Conservation (phyloP, 1,284 basidiomycete species). For the Fomitopsis schrenkii region DNA sequence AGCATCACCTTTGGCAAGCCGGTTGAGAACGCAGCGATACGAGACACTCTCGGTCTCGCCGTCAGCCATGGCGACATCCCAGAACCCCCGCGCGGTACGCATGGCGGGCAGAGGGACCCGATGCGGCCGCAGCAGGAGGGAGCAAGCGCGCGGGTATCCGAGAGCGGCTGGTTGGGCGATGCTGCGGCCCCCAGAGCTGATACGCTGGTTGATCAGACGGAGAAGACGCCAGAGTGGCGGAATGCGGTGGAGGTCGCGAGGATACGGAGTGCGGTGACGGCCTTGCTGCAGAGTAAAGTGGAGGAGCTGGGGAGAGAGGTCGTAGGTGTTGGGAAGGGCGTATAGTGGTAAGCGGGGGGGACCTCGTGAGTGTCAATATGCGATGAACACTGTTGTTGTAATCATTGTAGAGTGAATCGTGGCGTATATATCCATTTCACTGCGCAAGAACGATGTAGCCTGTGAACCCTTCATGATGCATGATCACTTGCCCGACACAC, state of each 20-base stretch:
- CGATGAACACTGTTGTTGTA: neutral
- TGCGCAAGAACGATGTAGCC: too few species aligned
- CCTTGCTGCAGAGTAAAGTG: constrained; percentile 54
- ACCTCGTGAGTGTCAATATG: neutral
- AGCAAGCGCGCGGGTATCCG: constrained; percentile 7
- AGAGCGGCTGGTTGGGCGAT: constrained; percentile 12
- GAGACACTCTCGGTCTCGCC: constrained; percentile 20
- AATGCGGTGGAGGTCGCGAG: constrained; percentile 27
- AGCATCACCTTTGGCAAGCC: constrained; percentile 73
- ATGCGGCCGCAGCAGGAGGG: constrained; percentile 8
- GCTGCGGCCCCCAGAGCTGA: constrained; percentile 1
- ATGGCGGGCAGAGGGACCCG: constrained; percentile 7
- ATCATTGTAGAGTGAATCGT: neutral
- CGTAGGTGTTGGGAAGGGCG: neutral
- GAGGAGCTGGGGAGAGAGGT: constrained; percentile 53
- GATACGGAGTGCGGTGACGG: constrained; percentile 53
- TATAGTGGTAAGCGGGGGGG: neutral
- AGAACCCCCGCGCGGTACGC: constrained; percentile 10
- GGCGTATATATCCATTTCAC: neutral
- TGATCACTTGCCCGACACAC: neutral
- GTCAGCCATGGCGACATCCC: constrained; percentile 8
- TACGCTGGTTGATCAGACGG: neutral
- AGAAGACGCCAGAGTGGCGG: constrained; percentile 5
- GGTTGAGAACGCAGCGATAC: constrained; percentile 42
- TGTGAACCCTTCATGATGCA: neutral